Percentiles rank a stretch among this genome's conserved stretches.
Evolutionary conservation across 129 eudicot species (phyloP).

Genomic region (Ambrosia artemisiifolia): DNA sequence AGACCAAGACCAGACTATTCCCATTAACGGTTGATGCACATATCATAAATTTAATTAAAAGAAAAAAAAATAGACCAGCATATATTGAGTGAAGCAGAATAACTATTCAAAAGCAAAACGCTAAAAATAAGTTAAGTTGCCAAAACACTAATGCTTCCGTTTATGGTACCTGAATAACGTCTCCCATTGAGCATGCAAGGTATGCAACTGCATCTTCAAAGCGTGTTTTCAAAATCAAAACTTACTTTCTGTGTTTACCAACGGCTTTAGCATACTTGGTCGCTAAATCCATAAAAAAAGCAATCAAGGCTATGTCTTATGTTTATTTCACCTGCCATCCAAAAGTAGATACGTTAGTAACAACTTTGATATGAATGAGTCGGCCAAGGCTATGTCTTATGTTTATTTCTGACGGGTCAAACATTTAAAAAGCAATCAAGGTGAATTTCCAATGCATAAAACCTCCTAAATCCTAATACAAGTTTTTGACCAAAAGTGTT

Average conservation of each 20-base stretch:
- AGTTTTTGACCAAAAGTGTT: no score
- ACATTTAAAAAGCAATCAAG: background rate
- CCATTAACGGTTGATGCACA: constrained; percentile 25
- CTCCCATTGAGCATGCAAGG: constrained; percentile 19
- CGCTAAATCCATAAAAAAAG: constrained; percentile 19
- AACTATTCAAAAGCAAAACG: constrained; percentile 16
- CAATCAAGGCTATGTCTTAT: no score
- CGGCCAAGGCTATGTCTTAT: no score
- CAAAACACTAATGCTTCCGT: constrained; percentile 34
- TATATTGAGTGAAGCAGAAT: constrained; percentile 20
- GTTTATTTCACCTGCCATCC: constrained; percentile 24
- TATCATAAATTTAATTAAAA: background rate
- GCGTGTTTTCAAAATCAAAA: constrained; percentile 7
- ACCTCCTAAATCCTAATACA: no score
- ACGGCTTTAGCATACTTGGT: constrained; percentile 9
- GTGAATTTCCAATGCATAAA: background rate
- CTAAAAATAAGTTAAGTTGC: constrained; percentile 13
- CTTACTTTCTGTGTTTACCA: constrained; percentile 17
- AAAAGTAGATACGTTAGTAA: background rate
- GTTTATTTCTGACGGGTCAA: background rate
- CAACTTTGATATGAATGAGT: background rate
- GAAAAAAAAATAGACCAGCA: background rate
- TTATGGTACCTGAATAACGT: constrained; percentile 30
- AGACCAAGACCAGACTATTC: constrained; percentile 14
- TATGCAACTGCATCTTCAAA: constrained; percentile 20